phyloP scores from a whole-genome alignment of 495 filamentous ascomycete genomes.

The Podospora conica region DNA sequence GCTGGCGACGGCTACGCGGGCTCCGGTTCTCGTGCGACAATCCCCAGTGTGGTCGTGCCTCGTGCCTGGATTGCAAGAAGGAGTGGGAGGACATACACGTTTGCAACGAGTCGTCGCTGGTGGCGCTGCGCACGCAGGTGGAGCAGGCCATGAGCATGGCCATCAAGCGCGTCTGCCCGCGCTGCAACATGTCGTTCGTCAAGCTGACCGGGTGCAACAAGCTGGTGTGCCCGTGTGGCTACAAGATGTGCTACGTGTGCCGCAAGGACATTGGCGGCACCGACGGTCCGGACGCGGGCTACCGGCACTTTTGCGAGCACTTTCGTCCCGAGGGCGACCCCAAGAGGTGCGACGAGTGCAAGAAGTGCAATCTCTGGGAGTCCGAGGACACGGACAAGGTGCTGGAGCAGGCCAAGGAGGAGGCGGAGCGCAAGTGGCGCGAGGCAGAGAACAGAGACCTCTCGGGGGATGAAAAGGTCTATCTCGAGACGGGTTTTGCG shows the following conservation, averaged over 20 bases:
- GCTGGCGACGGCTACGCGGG: constrained; percentile 56
- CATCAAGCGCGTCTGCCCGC: constrained; percentile 90
- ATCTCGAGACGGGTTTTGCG: constrained; percentile 38
- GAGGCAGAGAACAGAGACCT: constrained; percentile 54
- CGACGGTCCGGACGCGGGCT: constrained; percentile 55
- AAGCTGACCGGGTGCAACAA: constrained; percentile 94
- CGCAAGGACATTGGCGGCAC: constrained; percentile 52
- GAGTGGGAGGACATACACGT: constrained; percentile 68
- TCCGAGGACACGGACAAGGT: constrained; percentile 77
- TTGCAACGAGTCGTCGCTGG: constrained; percentile 74
- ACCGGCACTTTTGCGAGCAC: constrained; percentile 91
- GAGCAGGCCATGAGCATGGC: constrained; percentile 88
- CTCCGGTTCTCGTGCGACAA: constrained; percentile 69
- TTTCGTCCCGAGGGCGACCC: constrained; percentile 71
- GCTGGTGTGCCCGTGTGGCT: constrained; percentile 93
- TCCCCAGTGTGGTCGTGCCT: constrained; percentile 56
- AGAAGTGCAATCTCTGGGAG: constrained; percentile 84
- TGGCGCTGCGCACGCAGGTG: constrained; percentile 76
- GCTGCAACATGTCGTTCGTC: constrained; percentile 83
- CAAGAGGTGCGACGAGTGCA: constrained; percentile 67
- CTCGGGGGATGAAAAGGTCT: constrained; percentile 42
- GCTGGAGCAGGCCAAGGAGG: constrained; percentile 65
- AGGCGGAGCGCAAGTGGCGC: constrained; percentile 78
- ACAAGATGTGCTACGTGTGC: constrained; percentile 95
- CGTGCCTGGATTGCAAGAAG: constrained; percentile 69